A percentile compares a stretch with the other conserved stretches of the same genome.
Conservation (phyloP, 2,329 filamentous ascomycete species). For the Dactylellina parvicollis region DNA sequence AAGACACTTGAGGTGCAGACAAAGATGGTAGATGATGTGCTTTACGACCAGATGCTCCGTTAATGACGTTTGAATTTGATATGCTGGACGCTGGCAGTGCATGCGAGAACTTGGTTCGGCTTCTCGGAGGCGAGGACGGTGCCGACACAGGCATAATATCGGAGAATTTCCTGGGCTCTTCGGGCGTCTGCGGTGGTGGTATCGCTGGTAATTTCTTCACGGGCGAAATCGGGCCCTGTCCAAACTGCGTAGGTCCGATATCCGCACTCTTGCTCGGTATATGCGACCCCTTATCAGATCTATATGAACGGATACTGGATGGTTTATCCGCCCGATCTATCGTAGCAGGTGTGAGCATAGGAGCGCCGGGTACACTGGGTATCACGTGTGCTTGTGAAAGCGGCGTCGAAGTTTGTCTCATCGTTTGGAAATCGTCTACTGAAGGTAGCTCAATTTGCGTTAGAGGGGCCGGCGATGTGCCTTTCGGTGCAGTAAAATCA, state of each 20-base stretch:
- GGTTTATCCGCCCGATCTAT: conserved; percentile 28
- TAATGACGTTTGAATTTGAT: conserved; percentile 35
- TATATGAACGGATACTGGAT: conserved; percentile 16
- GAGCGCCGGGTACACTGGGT: conserved; percentile 32
- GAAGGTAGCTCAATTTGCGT: conserved; percentile 49
- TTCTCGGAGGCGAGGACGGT: conserved; percentile 48
- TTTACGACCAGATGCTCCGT: conserved; percentile 34
- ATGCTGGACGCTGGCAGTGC: conserved; percentile 48
- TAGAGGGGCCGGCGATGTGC: conserved; percentile 39
- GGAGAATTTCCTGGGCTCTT: conserved; percentile 28
- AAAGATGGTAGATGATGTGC: conserved; percentile 42
- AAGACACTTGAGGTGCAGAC: conserved; percentile 43
- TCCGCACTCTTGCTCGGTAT: conserved; percentile 48
- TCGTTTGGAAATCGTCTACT: conserved; percentile 43
- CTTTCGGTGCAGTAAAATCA: conserved; percentile 33
- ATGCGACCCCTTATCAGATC: conserved; percentile 35
- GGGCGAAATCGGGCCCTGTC: conserved; percentile 35
- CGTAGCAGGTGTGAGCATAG: conserved; percentile 22
- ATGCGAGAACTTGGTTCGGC: conserved; percentile 38
- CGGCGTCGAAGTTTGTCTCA: conserved; percentile 47
- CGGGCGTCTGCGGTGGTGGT: conserved; percentile 47
- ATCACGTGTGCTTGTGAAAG: conserved; percentile 43
- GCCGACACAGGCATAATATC: conserved; percentile 38
- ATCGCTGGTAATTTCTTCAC: conserved; percentile 34
- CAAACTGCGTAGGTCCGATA: conserved; percentile 15